phyloP scores from a whole-genome alignment of 768 basidiomycete genomes.

The Grammothele lineata region DNA sequence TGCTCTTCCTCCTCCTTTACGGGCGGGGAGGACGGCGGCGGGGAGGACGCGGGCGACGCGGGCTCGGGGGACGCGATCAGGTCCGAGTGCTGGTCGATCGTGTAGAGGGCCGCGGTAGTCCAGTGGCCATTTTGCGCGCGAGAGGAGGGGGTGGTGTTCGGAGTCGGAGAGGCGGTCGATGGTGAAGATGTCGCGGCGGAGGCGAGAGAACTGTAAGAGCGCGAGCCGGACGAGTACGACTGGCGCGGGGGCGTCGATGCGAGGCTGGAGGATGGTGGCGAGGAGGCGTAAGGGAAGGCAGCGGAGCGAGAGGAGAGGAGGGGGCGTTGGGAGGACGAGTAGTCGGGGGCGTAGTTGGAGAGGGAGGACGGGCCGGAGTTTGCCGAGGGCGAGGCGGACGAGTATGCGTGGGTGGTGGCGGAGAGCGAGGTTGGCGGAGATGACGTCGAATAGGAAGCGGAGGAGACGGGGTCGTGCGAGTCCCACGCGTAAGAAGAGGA shows the following conservation, averaged over 20 bases:
- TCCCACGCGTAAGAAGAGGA: slow-evolving; percentile 9
- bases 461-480: slow-evolving; percentile 6
- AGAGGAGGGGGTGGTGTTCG: slow-evolving; percentile 5
- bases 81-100: slow-evolving; percentile 13
- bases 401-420: background rate
- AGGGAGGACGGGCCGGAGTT: slow-evolving; percentile 6
- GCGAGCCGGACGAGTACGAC: slow-evolving; percentile 3
- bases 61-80: slow-evolving; percentile 1
- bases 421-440: too few relatives aligned
- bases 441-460: slow-evolving; percentile 7
- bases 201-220: slow-evolving; percentile 6
- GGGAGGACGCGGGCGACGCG: slow-evolving; percentile 1
- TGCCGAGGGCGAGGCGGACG: background rate
- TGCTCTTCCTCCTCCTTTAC: slow-evolving; percentile 17
- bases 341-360: slow-evolving; percentile 2
- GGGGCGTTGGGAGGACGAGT: slow-evolving; percentile 4
- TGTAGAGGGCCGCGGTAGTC: slow-evolving; percentile 12
- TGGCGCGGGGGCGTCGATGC: background rate
- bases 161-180: background rate
- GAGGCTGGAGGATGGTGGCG: background rate
- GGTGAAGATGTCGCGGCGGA: background rate
- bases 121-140: slow-evolving; percentile 12
- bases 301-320: slow-evolving; percentile 3
- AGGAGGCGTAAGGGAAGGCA: background rate
- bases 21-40: slow-evolving; percentile 5